Evolutionary conservation across 1,284 basidiomycete species (phyloP), one percentile per base, ranked within the genome.

Genomic region (Coriolopsis trogii): DNA sequence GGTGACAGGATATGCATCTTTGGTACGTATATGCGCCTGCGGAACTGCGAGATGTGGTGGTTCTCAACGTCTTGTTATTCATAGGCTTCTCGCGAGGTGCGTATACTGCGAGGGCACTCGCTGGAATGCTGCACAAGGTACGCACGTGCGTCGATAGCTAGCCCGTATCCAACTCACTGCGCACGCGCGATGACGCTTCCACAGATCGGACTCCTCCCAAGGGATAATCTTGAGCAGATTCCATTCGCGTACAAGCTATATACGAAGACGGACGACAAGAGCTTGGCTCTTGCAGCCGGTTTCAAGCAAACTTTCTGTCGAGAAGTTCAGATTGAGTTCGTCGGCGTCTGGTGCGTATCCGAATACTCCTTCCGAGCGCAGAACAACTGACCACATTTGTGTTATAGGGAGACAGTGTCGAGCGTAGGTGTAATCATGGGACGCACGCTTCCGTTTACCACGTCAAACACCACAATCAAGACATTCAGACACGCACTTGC

Each of bases 161-260:
- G 34, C 7, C 8, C 9, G 12, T 18, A 28, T 18, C 6, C 21
- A 3, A 4, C 23, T 15, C 21, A 24, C 21, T 25, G 16, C 15
- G 26, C 13, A 12, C 23, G 37, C 31, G 28, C 12, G 20, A 34
- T 18, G 33, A 18, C 25, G 16, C 26, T 7, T 36, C 13, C 26
- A n/a, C 25, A 76, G 73, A 74, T 83, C 41, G 81, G 82, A 1
- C 64, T 84, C 6, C 70, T 84, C 0, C 77, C 80, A 0, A 67
- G 64, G 28, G 70, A 74, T 59, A 83, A 82, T 52, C 67, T 72
- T 24, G 76, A 82, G 53, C 81, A 84, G 55, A 70, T 84, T 4
- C 72, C 76, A 0, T 81, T 84, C 57, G 82, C 82, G 4, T 85
- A 81, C 69, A 76, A 76, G 44, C 75, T 84, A 66, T 84, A 78